phyloP scores from a whole-genome alignment of 108 stramenopile species.

The Discostella stelligeroides region DNA sequence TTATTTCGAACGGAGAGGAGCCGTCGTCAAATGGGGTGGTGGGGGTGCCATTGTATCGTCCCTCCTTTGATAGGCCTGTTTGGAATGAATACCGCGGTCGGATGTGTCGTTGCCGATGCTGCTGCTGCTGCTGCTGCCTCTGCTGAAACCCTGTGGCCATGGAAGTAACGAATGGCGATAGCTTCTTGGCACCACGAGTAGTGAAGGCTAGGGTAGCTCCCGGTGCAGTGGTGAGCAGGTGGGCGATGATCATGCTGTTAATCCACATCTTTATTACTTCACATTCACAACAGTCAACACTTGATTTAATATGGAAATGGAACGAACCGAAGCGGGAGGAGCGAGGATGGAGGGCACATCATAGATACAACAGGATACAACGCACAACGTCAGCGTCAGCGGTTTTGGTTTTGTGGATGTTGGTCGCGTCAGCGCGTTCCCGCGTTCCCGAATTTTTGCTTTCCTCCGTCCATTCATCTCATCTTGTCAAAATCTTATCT shows the following conservation, averaged over 20 bases:
- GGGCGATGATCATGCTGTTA: constrained; percentile 26
- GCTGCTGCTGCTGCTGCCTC: neutral
- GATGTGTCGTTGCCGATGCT: neutral
- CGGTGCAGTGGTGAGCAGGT: constrained; percentile 17
- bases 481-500: too few relatives aligned
- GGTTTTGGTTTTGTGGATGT: too few relatives aligned
- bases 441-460: too few relatives aligned
- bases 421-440: too few relatives aligned
- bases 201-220: constrained; percentile 18
- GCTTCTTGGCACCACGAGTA: constrained; percentile 14
- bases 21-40: constrained; percentile 75
- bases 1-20: constrained; percentile 87
- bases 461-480: too few relatives aligned
- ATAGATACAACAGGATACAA: too few relatives aligned
- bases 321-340: too few relatives aligned
- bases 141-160: neutral
- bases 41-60: constrained; percentile 37
- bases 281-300: too few relatives aligned
- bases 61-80: neutral
- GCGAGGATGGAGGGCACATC: too few relatives aligned
- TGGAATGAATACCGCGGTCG: too few relatives aligned
- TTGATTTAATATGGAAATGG: too few relatives aligned
- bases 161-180: constrained; percentile 8
- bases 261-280: constrained; percentile 6
- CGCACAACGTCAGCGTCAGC: too few relatives aligned